A percentile compares a stretch with the other conserved stretches of the same genome.
Evolutionary conservation across 2,329 filamentous ascomycete genomes (phyloP).

Genomic region (Dichotomopilus funicola): DNA sequence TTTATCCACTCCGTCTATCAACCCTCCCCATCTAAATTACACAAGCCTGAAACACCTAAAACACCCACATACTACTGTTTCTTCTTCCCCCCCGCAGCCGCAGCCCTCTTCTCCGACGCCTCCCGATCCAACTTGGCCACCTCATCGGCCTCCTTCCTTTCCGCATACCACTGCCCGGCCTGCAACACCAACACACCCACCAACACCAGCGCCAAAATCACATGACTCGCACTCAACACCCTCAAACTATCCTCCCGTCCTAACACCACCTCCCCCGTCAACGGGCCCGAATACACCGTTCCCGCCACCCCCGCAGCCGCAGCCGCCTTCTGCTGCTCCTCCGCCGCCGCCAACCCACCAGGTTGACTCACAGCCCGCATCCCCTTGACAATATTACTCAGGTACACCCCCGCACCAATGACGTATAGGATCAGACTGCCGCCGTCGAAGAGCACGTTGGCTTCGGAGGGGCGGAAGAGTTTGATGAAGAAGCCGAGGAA

Average conservation of each 20-base stretch:
- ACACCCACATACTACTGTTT: conserved; percentile 3
- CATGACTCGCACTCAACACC: conserved; percentile 90
- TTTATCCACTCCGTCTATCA: too few relatives aligned
- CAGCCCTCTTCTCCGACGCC: conserved; percentile 14
- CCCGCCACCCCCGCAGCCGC: conserved; percentile 27
- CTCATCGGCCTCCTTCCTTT: conserved; percentile 85
- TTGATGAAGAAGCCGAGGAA: conserved; percentile 87
- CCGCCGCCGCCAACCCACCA: conserved; percentile 6
- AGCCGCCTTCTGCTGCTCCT: not conserved
- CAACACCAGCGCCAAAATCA: conserved; percentile 85
- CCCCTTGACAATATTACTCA: conserved; percentile 94
- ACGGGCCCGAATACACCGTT: conserved; percentile 32
- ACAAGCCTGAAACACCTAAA: too few relatives aligned
- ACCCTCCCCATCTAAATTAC: too few relatives aligned
- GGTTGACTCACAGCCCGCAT: conserved; percentile 65
- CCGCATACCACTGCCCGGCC: conserved; percentile 97
- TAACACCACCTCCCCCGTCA: conserved; percentile 60
- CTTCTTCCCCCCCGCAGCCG: conserved; percentile 20
- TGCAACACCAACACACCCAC: conserved; percentile 89
- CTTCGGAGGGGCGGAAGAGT: conserved; percentile 87
- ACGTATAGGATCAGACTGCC: conserved; percentile 75
- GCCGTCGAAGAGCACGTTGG: conserved; percentile 91
- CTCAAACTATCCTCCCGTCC: conserved; percentile 83
- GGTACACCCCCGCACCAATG: conserved; percentile 85
- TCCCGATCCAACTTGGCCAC: conserved; percentile 48